Evolutionary conservation across 805 yeast genomes (phyloP).

Genomic region (Metschnikowia chrysomelidarum): DNA sequence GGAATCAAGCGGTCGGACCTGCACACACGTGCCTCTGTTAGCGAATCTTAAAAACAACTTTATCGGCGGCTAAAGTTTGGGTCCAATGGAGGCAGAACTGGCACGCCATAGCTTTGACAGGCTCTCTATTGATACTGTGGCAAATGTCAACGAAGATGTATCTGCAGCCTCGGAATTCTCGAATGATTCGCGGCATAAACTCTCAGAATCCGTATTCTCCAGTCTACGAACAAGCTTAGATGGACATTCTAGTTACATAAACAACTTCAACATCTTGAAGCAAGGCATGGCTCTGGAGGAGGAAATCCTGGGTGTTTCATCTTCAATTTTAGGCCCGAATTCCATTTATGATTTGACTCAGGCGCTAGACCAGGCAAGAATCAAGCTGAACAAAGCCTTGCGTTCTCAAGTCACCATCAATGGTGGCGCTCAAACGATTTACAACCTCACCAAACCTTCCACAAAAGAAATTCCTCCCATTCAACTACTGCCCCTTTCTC

Average conservation of each 20-base stretch:
- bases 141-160: slow-evolving; percentile 19
- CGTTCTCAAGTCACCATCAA: slow-evolving; percentile 36
- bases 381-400: slow-evolving; percentile 32
- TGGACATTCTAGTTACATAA: slow-evolving; percentile 13
- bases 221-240: slow-evolving; percentile 18
- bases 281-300: slow-evolving; percentile 18
- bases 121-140: slow-evolving; percentile 17
- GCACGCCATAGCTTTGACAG: slow-evolving; percentile 13
- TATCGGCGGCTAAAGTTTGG: no score
- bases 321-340: slow-evolving; percentile 66
- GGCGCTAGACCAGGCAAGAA: slow-evolving; percentile 49
- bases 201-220: slow-evolving; percentile 17
- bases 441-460: slow-evolving; percentile 64
- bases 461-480: slow-evolving; percentile 82
- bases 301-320: slow-evolving; percentile 22
- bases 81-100: slow-evolving; percentile 15
- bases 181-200: slow-evolving; percentile 11
- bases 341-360: slow-evolving; percentile 76
- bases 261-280: slow-evolving; percentile 17
- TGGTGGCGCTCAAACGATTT: slow-evolving; percentile 43
- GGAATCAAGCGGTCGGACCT: no score
- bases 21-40: no score
- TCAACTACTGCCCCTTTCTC: slow-evolving; percentile 41
- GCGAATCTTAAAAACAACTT: no score
- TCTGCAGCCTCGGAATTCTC: slow-evolving; percentile 17